Conservation (phyloP, 129 eudicot species). For the Flaveria robusta region DNA sequence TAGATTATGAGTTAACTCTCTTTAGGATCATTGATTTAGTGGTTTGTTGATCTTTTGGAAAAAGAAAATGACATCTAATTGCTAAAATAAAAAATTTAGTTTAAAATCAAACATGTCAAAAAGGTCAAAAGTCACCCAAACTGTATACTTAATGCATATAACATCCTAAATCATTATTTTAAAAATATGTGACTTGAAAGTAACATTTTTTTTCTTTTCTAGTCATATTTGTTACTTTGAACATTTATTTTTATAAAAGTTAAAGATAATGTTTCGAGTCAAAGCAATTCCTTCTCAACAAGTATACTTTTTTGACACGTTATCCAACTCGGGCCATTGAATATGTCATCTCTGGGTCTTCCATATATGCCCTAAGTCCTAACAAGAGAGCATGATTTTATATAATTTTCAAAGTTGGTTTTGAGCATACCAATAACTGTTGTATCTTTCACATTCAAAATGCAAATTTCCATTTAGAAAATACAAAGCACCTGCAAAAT, state of each 20-base stretch:
- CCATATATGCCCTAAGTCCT: not conserved
- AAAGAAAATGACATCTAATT: not conserved
- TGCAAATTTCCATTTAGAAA: not conserved
- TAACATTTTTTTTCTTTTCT: too few relatives aligned
- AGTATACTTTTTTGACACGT: not conserved
- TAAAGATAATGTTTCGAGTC: not conserved
- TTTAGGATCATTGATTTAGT: not conserved
- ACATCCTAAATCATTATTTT: not conserved
- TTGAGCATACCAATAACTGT: not conserved
- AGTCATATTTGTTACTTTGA: not conserved
- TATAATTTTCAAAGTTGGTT: not conserved
- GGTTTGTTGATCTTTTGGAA: not conserved
- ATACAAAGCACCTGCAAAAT: slow-evolving; percentile 55
- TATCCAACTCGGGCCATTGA: not conserved
- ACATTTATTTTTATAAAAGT: not conserved
- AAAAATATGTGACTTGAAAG: too few relatives aligned
- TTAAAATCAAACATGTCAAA: not conserved
- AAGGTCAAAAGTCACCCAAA: not conserved
- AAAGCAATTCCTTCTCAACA: not conserved
- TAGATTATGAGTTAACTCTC: not conserved
- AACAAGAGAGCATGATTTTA: not conserved
- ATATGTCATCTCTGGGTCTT: not conserved
- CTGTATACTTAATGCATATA: not conserved
- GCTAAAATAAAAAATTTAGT: too few relatives aligned
- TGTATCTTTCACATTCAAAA: not conserved